Evolutionary conservation across 768 basidiomycete genomes (phyloP), one percentile per base, ranked within the genome.

Genomic region (Tulasnella sp.): DNA sequence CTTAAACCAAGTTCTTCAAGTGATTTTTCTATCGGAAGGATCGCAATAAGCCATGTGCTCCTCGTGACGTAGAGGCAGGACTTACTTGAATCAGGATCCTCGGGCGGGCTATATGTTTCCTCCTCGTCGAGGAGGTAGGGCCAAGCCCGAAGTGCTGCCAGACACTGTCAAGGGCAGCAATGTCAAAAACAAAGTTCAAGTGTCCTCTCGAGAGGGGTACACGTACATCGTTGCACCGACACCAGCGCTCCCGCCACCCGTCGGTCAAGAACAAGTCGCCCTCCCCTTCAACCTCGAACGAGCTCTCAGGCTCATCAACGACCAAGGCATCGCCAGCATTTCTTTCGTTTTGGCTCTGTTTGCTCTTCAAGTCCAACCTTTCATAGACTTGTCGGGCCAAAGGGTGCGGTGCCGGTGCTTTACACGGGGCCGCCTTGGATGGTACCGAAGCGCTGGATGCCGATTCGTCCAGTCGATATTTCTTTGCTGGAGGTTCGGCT

Each of bases 1-100:
- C 92, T 89, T 82, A 92, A 83, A 12, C 92, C 92, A 5, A 94
- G 84, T 77, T 92, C 91, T 78, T 94, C 92, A 39, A 94, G 80
- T 19, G 92, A 90, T 66, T 92, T 81, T 32, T 86, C 92, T 91
- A 42, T 73, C 9, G 39, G 35, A 52, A 44, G 74, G 19, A 34
- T 22, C 19, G 39, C 26, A 9, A 17, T 12, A n/a, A 35, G 40
- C 35, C 3, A 41, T 36, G 5, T 7, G 26, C 17, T 2, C 69
- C 22, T 14, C 3, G 12, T 26, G 42, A 14, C 47, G 5, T 6
- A 17, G 16, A 26, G n/a, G n/a, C 12, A n/a, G 44, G 12, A 71
- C 79, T 44, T 67, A 88, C 92, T 87, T 74, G 88, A 91, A 77
- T 94, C 92, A 11, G 92, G 92, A 79, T 94, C 92, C 76, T 91